Base-by-base conservation (phyloP, 257 asterid species). In the Verbena officinalis region DNA sequence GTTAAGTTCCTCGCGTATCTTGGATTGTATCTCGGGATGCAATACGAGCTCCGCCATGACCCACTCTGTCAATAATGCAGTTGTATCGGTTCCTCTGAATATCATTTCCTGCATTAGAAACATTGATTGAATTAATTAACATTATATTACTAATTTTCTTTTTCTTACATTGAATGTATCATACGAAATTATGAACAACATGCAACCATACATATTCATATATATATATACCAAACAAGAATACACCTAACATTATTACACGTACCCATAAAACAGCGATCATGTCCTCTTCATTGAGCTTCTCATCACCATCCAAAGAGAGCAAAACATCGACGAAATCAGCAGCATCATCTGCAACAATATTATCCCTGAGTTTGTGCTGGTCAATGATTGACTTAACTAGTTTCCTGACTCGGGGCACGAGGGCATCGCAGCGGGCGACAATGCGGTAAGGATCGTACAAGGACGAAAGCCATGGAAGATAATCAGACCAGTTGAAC, bases 221-320 rank as follows among this genome's bases (percentile, higher is more conserved):
- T 30, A 30, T 30, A 30, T 11, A 34, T 40, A n/a, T n/a, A n/a
- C n/a, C n/a, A n/a, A n/a, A n/a, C n/a, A n/a, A n/a, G n/a, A n/a
- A n/a, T n/a, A n/a, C n/a, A n/a, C n/a, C n/a, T n/a, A n/a, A n/a
- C n/a, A n/a, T n/a, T n/a, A n/a, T n/a, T n/a, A n/a, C n/a, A 71
- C 59, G 34, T 42, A 92, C 98, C 97, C 97, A 89, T 24, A 92
- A 64, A 54, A 92, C 87, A 2, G 98, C 89, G 64, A 89, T 74
- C 93, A 86, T 84, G 9, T 89, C 97, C 19, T 83, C 96, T 20
- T 89, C 86, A 7, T 55, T 43, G 12, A 92, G 86, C 81, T 87
- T 86, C 72, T 89, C 95, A 1, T 89, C 90, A 1, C 91, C 98
- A 9, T 77, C 84, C 73, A 92, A 71, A 3, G 84, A 75, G 4